Base-by-base conservation (phyloP, 768 basidiomycete species). In the Phlegmacium glaucopus region DNA sequence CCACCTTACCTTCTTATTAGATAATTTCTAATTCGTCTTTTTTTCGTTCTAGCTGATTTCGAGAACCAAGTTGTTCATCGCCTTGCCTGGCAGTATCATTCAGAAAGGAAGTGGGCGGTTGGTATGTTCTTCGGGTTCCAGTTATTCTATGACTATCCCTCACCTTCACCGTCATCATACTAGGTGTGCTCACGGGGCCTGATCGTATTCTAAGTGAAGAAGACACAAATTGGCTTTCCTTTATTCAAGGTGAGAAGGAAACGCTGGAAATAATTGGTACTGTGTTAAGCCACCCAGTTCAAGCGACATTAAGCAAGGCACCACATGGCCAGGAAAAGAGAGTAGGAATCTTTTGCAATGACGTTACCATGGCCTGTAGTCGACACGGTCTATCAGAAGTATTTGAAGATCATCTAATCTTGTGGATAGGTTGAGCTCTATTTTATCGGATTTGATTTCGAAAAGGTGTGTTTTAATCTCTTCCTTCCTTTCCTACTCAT, bases 41-140 rank as follows among this genome's bases (percentile, higher is more conserved):
- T 26, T 8, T 29, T 36, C 37, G 22, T 4, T 42, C n/a, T 39
- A 90, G 89, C 86, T 43, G 87, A 91, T 51, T 87, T 86, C 15
- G 85, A 90, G 54, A 91, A 87, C 36, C 87, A 90, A 60, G 83
- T 82, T 0, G 87, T 87, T 0, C 80, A 84, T 48, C 68, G 75
- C n/a, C 66, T 90, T 0, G 79, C 85, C 0, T 82, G 80, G 55
- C 42, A 66, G 12, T 65, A 75, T 42, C 87, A 90, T 50, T 78
- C 81, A 0, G 65, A 77, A 1, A 86, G 87, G 0, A 73, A 72
- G 42, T 72, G 86, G 4, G 90, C 87, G 0, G 82, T 90, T 12
- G 87, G 88, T 86, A 50, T 11, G 74, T 52, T 16, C 12, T 12
- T 12, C n/a, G n/a, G n/a, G n/a, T 10, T 3, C 34, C 35, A 18